phyloP scores from a whole-genome alignment of 2,329 filamentous ascomycete genomes.

The Neurospora sp. region DNA sequence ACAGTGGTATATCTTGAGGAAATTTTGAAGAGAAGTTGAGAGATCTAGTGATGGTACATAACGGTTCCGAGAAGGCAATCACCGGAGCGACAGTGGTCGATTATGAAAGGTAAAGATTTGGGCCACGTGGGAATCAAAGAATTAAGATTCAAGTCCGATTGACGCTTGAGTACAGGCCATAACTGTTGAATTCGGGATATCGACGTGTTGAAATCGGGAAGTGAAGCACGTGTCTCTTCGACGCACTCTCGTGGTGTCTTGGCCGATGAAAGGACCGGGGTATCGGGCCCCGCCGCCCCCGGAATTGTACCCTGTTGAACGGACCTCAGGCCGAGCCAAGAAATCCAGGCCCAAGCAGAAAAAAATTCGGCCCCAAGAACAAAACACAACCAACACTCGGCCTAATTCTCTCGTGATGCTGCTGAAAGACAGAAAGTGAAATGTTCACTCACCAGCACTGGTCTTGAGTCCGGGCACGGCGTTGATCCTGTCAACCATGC shows the following conservation, averaged over 20 bases:
- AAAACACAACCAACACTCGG: neutral
- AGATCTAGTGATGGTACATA: neutral
- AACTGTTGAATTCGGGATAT: neutral
- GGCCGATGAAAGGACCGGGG: neutral
- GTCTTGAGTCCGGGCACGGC: conserved; percentile 48
- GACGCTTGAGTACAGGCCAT: neutral
- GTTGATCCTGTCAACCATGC: conserved; percentile 44
- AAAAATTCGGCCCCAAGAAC: conserved; percentile 2
- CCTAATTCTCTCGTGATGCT: neutral
- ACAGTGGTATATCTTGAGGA: neutral
- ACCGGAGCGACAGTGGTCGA: neutral
- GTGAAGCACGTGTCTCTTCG: neutral
- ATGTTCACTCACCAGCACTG: conserved; percentile 44
- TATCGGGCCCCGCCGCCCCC: neutral
- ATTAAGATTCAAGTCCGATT: neutral
- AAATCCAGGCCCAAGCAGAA: conserved; percentile 11
- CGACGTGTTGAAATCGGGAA: neutral
- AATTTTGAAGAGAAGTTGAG: neutral
- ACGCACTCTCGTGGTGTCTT: neutral
- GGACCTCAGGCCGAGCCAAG: conserved; percentile 1
- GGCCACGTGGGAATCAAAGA: neutral
- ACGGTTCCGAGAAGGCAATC: neutral
- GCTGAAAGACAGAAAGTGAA: conserved; percentile 7
- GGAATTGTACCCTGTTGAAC: neutral
- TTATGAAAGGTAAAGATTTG: neutral